Evolutionary conservation across 2,329 filamentous ascomycete genomes (phyloP).

Genomic region (Diaporthe humulicola): DNA sequence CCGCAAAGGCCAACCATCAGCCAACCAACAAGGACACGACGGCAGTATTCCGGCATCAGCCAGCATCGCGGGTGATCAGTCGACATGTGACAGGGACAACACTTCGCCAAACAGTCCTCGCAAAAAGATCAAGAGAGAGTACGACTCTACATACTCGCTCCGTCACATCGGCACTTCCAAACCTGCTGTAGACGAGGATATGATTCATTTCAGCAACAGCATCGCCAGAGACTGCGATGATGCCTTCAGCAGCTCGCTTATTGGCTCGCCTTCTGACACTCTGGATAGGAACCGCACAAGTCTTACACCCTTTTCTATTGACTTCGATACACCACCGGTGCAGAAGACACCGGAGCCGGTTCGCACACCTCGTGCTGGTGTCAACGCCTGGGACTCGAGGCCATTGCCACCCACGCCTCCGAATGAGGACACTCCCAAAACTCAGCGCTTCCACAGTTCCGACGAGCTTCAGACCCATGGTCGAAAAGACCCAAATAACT

Average conservation of each 20-base stretch:
- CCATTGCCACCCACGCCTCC: constrained; percentile 66
- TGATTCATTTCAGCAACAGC: constrained; percentile 85
- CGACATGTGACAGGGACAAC: constrained; percentile 44
- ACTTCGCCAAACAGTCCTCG: constrained; percentile 43
- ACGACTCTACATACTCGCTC: constrained; percentile 28
- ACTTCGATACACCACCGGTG: constrained; percentile 49
- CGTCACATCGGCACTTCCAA: constrained; percentile 17
- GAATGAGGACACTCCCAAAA: constrained; percentile 44
- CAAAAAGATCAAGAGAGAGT: constrained; percentile 39
- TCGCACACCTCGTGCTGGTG: constrained; percentile 18
- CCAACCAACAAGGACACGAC: constrained; percentile 34
- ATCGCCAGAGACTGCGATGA: constrained; percentile 93
- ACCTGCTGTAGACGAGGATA: constrained; percentile 70
- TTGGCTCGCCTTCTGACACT: constrained; percentile 48
- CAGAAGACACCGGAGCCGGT: constrained; percentile 34
- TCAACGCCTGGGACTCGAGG: constrained; percentile 58
- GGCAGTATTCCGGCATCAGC: constrained; percentile 43
- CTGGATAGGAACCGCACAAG: constrained; percentile 47
- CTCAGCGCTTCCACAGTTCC: constrained; percentile 33
- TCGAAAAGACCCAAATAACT: background rate
- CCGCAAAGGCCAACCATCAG: constrained; percentile 52
- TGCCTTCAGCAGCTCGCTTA: constrained; percentile 81
- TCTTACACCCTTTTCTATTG: constrained; percentile 58
- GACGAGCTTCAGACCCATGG: background rate
- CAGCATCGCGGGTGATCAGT: constrained; percentile 48